Percentiles rank a stretch among this genome's conserved stretches.
phyloP scores from a whole-genome alignment of 345 rosid species.

The Euclidium syriacum region DNA sequence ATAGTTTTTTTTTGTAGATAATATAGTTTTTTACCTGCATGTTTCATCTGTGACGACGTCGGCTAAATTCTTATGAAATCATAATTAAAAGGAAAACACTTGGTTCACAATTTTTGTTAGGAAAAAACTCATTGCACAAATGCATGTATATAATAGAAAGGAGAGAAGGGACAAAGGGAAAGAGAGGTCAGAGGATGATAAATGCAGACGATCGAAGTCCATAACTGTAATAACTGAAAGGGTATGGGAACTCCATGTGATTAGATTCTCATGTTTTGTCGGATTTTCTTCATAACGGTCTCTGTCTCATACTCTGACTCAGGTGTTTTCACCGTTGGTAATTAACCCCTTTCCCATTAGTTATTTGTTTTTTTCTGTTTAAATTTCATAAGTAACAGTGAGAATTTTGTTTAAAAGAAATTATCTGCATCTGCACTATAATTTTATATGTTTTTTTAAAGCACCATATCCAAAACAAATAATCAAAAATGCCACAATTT shows the following conservation, averaged over 20 bases:
- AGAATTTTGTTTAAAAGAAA: too few relatives aligned
- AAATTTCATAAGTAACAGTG: too few relatives aligned
- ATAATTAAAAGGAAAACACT: constrained; percentile 11
- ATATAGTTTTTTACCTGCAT: not conserved
- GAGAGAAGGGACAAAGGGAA: not conserved
- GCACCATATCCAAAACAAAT: too few relatives aligned
- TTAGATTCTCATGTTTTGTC: constrained; percentile 27
- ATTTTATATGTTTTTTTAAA: too few relatives aligned
- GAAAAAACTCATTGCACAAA: not conserved
- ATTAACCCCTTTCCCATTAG: not conserved
- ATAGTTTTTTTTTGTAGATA: not conserved
- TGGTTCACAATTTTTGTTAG: constrained; percentile 8
- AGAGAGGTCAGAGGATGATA: constrained; percentile 7
- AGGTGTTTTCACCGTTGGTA: constrained; percentile 2
- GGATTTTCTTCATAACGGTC: not conserved
- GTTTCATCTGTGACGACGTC: not conserved
- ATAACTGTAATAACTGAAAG: constrained; percentile 57
- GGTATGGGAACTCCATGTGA: constrained; percentile 39
- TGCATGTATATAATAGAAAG: not conserved
- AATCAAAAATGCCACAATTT: too few relatives aligned
- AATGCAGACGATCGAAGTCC: constrained; percentile 33
- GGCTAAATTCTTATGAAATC: not conserved
- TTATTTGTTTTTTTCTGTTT: not conserved
- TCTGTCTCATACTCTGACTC: not conserved
- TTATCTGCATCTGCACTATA: too few relatives aligned